Percentiles rank a stretch among this genome's conserved stretches.
Evolutionary conservation across 306 rosid genomes (phyloP).

Genomic region (Medicago ruthenica): DNA sequence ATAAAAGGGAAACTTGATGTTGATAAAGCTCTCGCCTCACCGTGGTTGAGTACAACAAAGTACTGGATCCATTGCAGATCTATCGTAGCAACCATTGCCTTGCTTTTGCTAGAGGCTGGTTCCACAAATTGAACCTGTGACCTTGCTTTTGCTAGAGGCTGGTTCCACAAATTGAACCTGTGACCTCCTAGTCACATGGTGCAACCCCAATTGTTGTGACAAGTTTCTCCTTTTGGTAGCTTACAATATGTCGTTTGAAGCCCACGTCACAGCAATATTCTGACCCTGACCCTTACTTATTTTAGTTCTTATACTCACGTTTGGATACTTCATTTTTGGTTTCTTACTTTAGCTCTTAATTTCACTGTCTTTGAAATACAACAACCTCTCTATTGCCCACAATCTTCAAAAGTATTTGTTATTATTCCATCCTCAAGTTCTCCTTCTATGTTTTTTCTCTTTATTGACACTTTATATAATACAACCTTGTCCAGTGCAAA

Average conservation of each 20-base stretch:
- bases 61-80: background rate
- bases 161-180: background rate
- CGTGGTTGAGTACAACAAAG: background rate
- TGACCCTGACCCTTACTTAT: background rate
- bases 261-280: background rate
- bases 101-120: background rate
- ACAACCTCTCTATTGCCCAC: background rate
- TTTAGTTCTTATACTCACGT: background rate
- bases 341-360: background rate
- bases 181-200: background rate
- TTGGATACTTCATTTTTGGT: background rate
- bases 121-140: background rate
- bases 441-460: background rate
- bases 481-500: background rate
- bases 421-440: background rate
- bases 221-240: background rate
- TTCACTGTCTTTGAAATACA: background rate
- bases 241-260: background rate
- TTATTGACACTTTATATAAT: background rate
- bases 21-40: background rate
- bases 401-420: background rate
- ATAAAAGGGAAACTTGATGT: background rate
- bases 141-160: background rate
- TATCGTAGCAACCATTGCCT: background rate
- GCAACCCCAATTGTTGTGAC: background rate